Evolutionary conservation across 768 basidiomycete species (phyloP).

Genomic region (Leucosporidium scottii): DNA sequence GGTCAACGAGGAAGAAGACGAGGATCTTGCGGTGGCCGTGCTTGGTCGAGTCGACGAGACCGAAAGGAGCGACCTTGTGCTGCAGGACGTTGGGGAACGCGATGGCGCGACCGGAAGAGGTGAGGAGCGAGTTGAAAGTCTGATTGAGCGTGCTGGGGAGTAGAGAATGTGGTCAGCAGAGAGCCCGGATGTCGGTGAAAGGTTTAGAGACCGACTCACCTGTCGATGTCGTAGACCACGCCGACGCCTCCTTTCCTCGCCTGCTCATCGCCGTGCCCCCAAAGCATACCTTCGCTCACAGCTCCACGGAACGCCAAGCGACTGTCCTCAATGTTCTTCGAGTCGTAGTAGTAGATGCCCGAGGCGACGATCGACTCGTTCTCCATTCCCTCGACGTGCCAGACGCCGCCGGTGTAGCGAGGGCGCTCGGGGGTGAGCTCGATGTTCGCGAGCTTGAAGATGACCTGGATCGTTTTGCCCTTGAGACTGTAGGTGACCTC

Average conservation of each 20-base stretch:
- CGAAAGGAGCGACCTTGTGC: conserved; percentile 45
- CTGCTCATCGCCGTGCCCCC: neutral
- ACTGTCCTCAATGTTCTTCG: conserved; percentile 41
- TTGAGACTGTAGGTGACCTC: conserved; percentile 17
- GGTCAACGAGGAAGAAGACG: conserved; percentile 49
- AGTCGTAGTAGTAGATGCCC: conserved; percentile 34
- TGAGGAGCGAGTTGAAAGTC: conserved; percentile 45
- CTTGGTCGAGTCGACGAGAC: conserved; percentile 45
- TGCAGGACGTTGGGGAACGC: conserved; percentile 58
- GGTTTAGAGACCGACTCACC: too few species aligned
- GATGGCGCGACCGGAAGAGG: conserved; percentile 45
- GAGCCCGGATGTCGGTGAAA: too few species aligned
- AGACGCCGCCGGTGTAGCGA: conserved; percentile 50
- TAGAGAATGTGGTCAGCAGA: neutral
- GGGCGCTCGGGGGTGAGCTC: conserved; percentile 45
- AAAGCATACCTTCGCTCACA: neutral
- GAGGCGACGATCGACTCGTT: conserved; percentile 39
- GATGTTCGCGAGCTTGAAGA: conserved; percentile 42
- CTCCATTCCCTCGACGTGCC: conserved; percentile 45
- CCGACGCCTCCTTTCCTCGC: neutral
- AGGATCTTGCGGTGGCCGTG: conserved; percentile 49
- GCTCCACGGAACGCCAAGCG: conserved; percentile 41
- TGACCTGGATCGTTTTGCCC: conserved; percentile 37
- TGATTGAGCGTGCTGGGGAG: conserved; percentile 37
- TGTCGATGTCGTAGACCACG: neutral